Base-by-base conservation (phyloP, 805 yeast genomes). In the Ogataea henricii region DNA sequence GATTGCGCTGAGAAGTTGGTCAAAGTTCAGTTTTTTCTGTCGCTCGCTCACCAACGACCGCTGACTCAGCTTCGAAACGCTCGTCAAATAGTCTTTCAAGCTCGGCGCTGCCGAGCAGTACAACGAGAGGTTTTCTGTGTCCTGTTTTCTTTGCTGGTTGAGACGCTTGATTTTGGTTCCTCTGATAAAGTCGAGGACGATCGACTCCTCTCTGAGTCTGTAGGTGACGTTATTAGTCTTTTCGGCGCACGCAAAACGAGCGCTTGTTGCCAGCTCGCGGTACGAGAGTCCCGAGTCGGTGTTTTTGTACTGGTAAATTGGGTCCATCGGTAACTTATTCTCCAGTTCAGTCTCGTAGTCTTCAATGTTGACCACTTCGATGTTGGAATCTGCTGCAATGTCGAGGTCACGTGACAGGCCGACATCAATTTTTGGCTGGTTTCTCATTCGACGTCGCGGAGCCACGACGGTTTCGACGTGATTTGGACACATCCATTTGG, bases 401-500 rank as follows among this genome's bases (percentile, higher is more conserved):
- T 66, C 55, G 35, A 72, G 69, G 46, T 85, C 84, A 32, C 83
- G 69, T 1, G 76, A 62, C 47, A 81, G 68, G 17, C 71, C 66
- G 3, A 87, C 84, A 47, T 84, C 87, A 6, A 82, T 62, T 20
- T 76, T 67, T 4, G 73, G 66, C 38, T 80, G 80, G 54, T 75
- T 78, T 54, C 73, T 77, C 54, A 78, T 72, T 59, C 76, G 71
- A 43, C 89, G 68, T 47, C 74, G 68, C 12, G 72, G 55, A 25
- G 73, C 73, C n/a, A 74, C 53, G 18, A 79, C 64, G 35, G 67
- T 71, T 40, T 78, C 86, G 17, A 81, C 79, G 68, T 89, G 97
- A 56, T 87, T 85, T 2, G 97, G 98, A 66, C 96, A 94, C 69
- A 80, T 83, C 98, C 97, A 92, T 64, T 84, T 87, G 38, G 74